phyloP scores from a whole-genome alignment of 2,329 filamentous ascomycete species.

The Claviceps spartinae region DNA sequence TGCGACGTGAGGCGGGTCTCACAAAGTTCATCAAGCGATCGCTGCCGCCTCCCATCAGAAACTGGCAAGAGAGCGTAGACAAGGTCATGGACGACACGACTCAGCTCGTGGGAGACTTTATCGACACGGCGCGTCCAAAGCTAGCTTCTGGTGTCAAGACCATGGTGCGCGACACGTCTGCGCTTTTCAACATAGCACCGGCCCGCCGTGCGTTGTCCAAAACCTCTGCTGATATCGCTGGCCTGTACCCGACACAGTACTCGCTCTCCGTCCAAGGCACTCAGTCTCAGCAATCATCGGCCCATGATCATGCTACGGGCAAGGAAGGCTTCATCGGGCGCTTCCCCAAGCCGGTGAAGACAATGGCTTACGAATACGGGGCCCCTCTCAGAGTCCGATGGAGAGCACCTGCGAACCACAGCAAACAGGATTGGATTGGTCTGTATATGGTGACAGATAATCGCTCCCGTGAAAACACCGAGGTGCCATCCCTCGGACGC shows the following conservation, averaged over 20 bases:
- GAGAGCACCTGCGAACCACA: conserved; percentile 78
- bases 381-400: conserved; percentile 80
- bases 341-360: conserved; percentile 56
- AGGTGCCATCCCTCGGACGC: conserved; percentile 72
- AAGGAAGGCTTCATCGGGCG: conserved; percentile 61
- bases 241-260: conserved; percentile 69
- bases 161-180: conserved; percentile 76
- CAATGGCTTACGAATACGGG: conserved; percentile 75
- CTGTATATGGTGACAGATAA: conserved; percentile 96
- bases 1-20: conserved; percentile 78
- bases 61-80: conserved; percentile 77
- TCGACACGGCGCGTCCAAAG: conserved; percentile 75
- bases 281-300: conserved; percentile 31
- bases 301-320: conserved; percentile 49
- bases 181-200: conserved; percentile 80
- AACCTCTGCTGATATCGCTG: conserved; percentile 66
- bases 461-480: conserved; percentile 67
- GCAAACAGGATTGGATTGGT: conserved; percentile 88
- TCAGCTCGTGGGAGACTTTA: conserved; percentile 80
- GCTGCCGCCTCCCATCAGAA: conserved; percentile 68
- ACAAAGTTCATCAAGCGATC: conserved; percentile 84
- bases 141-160: conserved; percentile 75
- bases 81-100: conserved; percentile 74
- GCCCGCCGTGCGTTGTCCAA: conserved; percentile 72
- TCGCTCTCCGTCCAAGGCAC: conserved; percentile 61